Conservation (phyloP, 257 asterid species). For the Jaltomata sinuosa region DNA sequence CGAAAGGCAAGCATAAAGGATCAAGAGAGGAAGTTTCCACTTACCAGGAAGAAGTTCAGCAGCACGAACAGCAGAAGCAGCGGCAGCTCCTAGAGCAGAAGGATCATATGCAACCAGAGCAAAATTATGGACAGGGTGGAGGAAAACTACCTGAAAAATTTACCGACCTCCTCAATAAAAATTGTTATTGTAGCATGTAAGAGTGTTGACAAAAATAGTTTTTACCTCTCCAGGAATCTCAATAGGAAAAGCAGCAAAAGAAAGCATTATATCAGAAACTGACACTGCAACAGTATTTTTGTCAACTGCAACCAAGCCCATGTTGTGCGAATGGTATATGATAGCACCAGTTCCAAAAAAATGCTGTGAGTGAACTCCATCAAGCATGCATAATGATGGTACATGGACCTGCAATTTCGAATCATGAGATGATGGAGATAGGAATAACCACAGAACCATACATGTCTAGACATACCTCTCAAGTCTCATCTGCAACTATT, state of each 20-base stretch:
- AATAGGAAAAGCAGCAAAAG: constrained; percentile 98
- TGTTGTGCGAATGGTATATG: constrained; percentile 71
- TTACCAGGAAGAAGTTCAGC: constrained; percentile 97
- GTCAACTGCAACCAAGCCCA: constrained; percentile 97
- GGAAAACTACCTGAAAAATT: constrained; percentile 79
- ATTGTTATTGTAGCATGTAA: neutral
- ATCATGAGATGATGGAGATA: neutral
- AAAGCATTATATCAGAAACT: constrained; percentile 93
- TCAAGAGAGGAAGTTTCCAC: neutral
- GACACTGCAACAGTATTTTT: constrained; percentile 95
- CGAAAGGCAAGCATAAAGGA: neutral
- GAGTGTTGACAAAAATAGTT: constrained; percentile 5
- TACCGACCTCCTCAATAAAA: constrained; percentile 6
- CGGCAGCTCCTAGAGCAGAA: constrained; percentile 67
- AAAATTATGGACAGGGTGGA: constrained; percentile 96
- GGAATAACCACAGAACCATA: neutral
- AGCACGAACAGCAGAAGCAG: constrained; percentile 80
- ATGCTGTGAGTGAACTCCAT: constrained; percentile 98
- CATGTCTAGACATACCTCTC: neutral
- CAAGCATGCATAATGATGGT: constrained; percentile 97
- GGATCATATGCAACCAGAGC: constrained; percentile 97
- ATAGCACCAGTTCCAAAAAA: constrained; percentile 95
- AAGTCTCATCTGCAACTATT: neutral
- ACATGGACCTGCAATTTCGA: constrained; percentile 77
- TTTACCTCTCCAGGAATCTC: constrained; percentile 98